A percentile compares a stretch with the other conserved stretches of the same genome.
phyloP scores from a whole-genome alignment of 306 rosid species.

The Datisca glomerata region DNA sequence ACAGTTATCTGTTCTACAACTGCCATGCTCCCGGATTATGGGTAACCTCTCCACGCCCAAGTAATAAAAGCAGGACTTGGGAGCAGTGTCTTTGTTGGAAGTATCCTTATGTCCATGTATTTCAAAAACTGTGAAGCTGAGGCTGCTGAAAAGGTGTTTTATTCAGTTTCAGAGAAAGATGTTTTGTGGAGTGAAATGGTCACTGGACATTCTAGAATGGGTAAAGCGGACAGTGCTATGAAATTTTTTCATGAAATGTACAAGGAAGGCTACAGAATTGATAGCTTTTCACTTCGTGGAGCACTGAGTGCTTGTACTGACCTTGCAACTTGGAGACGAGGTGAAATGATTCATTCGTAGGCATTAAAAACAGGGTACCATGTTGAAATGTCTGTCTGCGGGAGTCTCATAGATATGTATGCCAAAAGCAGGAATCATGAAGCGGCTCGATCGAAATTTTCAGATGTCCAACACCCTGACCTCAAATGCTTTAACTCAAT shows the following conservation, averaged over 20 bases:
- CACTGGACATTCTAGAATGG: constrained; percentile 44
- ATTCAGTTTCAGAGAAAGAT: constrained; percentile 44
- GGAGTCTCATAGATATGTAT: constrained; percentile 80
- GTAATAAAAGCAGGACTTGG: constrained; percentile 49
- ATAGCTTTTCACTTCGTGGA: constrained; percentile 59
- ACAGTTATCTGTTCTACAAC: constrained; percentile 48
- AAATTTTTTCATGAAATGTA: constrained; percentile 45
- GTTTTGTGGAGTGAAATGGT: constrained; percentile 88
- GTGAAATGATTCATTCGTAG: constrained; percentile 65
- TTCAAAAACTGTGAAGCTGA: constrained; percentile 46
- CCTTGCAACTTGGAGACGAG: constrained; percentile 60
- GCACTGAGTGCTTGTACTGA: constrained; percentile 63
- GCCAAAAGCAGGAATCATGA: constrained; percentile 62
- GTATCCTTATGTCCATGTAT: constrained; percentile 65
- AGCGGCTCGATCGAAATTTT: constrained; percentile 43
- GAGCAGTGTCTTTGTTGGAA: constrained; percentile 47
- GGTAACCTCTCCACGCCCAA: constrained; percentile 63
- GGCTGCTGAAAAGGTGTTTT: constrained; percentile 41
- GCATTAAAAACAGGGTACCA: constrained; percentile 50
- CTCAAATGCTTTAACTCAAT: constrained; percentile 83
- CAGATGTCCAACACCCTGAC: constrained; percentile 42
- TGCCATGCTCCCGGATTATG: constrained; percentile 22
- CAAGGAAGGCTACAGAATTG: constrained; percentile 33
- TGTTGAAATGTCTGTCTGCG: constrained; percentile 53
- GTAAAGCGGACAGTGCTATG: constrained; percentile 36